These are phyloP conservation scores for Schizopora paradoxa DNA, from an alignment of 1,284 basidiomycete genomes.

Conservation along the genomic window DNA sequence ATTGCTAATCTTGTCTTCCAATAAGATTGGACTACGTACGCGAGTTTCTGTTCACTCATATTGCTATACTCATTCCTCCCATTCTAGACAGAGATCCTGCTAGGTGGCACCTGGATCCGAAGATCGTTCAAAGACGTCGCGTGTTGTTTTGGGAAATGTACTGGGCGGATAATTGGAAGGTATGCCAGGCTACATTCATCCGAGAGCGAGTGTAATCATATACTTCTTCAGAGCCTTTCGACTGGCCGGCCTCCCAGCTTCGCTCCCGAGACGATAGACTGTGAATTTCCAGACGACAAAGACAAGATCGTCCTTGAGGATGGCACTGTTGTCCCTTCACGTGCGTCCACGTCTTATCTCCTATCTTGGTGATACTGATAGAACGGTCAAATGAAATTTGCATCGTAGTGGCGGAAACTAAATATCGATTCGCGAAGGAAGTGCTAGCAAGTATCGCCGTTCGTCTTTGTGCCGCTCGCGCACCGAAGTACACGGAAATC, in stretches of 20 bases:
- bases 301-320: slow-evolving; percentile 6
- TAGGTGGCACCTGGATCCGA: slow-evolving; percentile 20
- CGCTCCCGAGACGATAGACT: slow-evolving; percentile 12
- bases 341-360: neutral
- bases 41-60: neutral
- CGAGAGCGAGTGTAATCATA: neutral
- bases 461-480: slow-evolving; percentile 3
- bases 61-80: neutral
- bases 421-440: slow-evolving; percentile 11
- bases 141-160: slow-evolving; percentile 24
- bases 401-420: neutral
- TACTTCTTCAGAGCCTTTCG: slow-evolving; percentile 8
- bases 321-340: slow-evolving; percentile 5
- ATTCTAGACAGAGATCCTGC: slow-evolving; percentile 23
- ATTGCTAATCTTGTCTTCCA: too few relatives aligned
- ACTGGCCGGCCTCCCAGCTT: slow-evolving; percentile 14
- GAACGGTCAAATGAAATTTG: neutral
- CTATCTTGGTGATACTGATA: neutral
- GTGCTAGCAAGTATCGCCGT: slow-evolving; percentile 7
- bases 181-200: neutral
- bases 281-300: slow-evolving; percentile 15
- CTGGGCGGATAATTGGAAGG: slow-evolving; percentile 1
- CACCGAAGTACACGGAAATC: slow-evolving; percentile 14
- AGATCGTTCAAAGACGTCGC: slow-evolving; percentile 21
- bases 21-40: slow-evolving; percentile 7